Percentiles rank a stretch among this genome's conserved stretches.
Evolutionary conservation across 106 monocot genomes (phyloP).

Genomic region (Alisma plantagoaquatica): DNA sequence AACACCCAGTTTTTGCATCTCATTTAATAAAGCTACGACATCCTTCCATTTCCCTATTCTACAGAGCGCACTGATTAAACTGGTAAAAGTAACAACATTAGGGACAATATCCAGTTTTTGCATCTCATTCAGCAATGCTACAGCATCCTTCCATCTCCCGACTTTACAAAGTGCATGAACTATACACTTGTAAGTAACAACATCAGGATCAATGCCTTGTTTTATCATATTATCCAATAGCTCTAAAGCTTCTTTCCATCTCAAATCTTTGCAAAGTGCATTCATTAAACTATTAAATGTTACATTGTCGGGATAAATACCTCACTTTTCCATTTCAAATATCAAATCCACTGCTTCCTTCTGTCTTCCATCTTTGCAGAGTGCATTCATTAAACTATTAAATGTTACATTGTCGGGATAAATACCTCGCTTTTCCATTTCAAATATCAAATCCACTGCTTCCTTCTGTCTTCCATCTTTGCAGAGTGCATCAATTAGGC

Average conservation of each 20-base stretch:
- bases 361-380: slow-evolving; percentile 11
- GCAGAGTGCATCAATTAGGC: slow-evolving; percentile 15
- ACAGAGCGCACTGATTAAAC: too few species aligned
- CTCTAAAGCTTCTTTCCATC: slow-evolving; percentile 10
- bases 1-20: too few species aligned
- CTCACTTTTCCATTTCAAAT: slow-evolving; percentile 11
- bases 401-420: slow-evolving; percentile 18
- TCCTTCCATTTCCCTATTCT: too few species aligned
- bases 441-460: slow-evolving; percentile 11
- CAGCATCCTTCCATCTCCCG: slow-evolving; percentile 10
- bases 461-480: slow-evolving; percentile 16
- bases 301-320: slow-evolving; percentile 12
- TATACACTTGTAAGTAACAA: slow-evolving; percentile 19
- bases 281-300: slow-evolving; percentile 18
- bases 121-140: slow-evolving; percentile 13
- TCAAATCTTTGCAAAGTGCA: slow-evolving; percentile 7
- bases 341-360: slow-evolving; percentile 14
- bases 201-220: slow-evolving; percentile 15
- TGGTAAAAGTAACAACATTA: slow-evolving; percentile 24
- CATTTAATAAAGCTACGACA: too few species aligned
- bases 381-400: slow-evolving; percentile 20
- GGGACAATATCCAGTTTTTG: slow-evolving; percentile 5
- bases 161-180: slow-evolving; percentile 23
- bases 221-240: slow-evolving; percentile 11
- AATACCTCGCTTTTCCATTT: slow-evolving; percentile 17